Percentiles rank a stretch among this genome's conserved stretches.
These are phyloP conservation scores for Aureobasidium subglaciale DNA, from an alignment of 2,329 filamentous ascomycete genomes.

Conservation along the genomic window DNA sequence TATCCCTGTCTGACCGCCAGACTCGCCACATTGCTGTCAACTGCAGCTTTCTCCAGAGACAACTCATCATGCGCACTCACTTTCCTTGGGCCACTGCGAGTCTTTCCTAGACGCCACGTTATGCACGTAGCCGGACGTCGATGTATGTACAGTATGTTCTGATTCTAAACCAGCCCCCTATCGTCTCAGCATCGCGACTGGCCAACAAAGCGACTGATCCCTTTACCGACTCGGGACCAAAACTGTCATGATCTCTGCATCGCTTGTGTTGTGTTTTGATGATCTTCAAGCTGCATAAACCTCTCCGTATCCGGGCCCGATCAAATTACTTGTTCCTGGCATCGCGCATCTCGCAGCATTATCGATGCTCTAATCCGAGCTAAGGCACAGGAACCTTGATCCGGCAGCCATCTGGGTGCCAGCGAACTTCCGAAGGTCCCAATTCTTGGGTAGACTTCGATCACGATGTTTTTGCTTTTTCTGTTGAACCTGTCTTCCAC, in stretches of 20 bases:
- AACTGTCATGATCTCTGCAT: constrained; percentile 9
- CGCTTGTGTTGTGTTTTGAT: constrained; percentile 11
- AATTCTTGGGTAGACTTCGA: constrained; percentile 1
- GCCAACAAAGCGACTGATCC: constrained; percentile 8
- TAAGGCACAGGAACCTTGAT: constrained; percentile 11
- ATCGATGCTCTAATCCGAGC: constrained; percentile 6
- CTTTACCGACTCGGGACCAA: not conserved
- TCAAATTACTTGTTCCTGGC: constrained; percentile 17
- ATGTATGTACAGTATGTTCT: constrained; percentile 11
- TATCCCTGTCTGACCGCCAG: not conserved
- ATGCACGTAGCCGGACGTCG: constrained; percentile 9
- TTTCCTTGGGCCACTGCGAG: constrained; percentile 1
- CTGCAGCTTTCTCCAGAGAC: constrained; percentile 9
- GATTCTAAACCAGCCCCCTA: constrained; percentile 12
- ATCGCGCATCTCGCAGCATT: constrained; percentile 13
- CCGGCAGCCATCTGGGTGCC: constrained; percentile 9
- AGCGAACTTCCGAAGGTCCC: constrained; percentile 7
- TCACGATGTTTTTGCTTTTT: constrained; percentile 4
- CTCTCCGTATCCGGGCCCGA: constrained; percentile 7
- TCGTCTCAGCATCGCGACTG: not conserved
- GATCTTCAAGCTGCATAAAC: constrained; percentile 13
- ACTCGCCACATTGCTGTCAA: not conserved
- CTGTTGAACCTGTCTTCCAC: not conserved
- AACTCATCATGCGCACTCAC: constrained; percentile 7
- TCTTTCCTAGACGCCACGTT: constrained; percentile 11